Percentiles rank a stretch among this genome's conserved stretches.
Conservation (phyloP, 2,329 filamentous ascomycete genomes). For the Capronia coronata region DNA sequence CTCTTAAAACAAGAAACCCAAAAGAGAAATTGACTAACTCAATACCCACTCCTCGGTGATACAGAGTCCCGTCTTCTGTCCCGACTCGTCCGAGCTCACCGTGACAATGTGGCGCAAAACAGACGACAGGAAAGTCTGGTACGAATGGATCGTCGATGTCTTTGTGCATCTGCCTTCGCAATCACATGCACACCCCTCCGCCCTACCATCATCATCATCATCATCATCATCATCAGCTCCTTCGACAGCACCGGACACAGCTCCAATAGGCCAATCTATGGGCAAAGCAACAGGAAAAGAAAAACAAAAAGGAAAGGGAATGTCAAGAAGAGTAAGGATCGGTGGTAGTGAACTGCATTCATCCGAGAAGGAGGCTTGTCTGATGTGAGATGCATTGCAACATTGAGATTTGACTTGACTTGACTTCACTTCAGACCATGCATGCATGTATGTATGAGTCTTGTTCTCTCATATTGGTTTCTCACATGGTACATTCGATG, state of each 20-base stretch:
- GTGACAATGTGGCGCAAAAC: conserved; percentile 95
- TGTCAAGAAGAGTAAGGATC: conserved; percentile 25
- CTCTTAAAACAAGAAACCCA: too few relatives aligned
- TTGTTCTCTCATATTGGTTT: too few relatives aligned
- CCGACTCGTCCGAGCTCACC: conserved; percentile 75
- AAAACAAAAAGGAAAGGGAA: too few relatives aligned
- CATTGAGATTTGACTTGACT: too few relatives aligned
- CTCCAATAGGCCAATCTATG: too few relatives aligned
- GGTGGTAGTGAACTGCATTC: conserved; percentile 45
- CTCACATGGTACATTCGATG: too few relatives aligned
- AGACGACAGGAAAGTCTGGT: conserved; percentile 94
- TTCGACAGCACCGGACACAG: too few relatives aligned
- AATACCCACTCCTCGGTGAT: background rate
- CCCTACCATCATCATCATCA: background rate
- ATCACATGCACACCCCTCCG: background rate
- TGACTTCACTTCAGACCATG: too few relatives aligned
- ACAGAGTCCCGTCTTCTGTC: conserved; percentile 77
- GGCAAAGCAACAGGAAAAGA: too few relatives aligned
- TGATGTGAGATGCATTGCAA: conserved; percentile 43
- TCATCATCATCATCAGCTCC: too few relatives aligned
- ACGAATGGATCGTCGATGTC: conserved; percentile 92
- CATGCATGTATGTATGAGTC: too few relatives aligned
- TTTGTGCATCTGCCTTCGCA: conserved; percentile 43
- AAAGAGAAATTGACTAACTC: too few relatives aligned
- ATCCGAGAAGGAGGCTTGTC: conserved; percentile 45